Percentiles rank a stretch among this genome's conserved stretches.
Conservation (phyloP, 1,139 yeast species). For the Debaryomyces fabryi region DNA sequence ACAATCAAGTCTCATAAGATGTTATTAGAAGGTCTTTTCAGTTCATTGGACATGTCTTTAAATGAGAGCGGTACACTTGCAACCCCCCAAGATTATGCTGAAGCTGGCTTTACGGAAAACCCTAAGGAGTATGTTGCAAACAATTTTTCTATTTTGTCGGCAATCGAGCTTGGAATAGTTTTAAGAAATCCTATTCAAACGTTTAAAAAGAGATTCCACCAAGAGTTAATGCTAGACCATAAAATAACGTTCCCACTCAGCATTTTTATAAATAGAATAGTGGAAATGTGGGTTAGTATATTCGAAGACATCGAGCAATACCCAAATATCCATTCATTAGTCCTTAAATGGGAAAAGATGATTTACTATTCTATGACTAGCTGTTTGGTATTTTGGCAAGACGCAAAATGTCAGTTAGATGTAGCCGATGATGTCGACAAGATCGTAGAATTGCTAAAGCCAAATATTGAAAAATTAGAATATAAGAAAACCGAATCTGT, state of each 20-base stretch:
- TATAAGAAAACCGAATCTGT: conserved; percentile 29
- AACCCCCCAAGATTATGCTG: conserved; percentile 47
- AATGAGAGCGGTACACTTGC: conserved; percentile 51
- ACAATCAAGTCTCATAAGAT: conserved; percentile 44
- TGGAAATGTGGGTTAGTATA: conserved; percentile 42
- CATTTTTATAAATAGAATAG: conserved; percentile 38
- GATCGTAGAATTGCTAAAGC: conserved; percentile 43
- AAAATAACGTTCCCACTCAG: conserved; percentile 46
- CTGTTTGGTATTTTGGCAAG: conserved; percentile 69
- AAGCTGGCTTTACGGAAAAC: conserved; percentile 51
- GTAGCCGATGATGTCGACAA: conserved; percentile 51
- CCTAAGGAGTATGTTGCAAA: conserved; percentile 46
- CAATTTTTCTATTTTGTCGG: conserved; percentile 43
- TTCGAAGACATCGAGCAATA: conserved; percentile 37
- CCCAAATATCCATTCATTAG: conserved; percentile 45
- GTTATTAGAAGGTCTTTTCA: conserved; percentile 45
- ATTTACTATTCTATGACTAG: conserved; percentile 59
- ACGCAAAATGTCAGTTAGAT: conserved; percentile 56
- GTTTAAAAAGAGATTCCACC: conserved; percentile 59
- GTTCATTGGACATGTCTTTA: conserved; percentile 43
- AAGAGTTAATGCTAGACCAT: conserved; percentile 56
- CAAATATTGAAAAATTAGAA: conserved; percentile 37
- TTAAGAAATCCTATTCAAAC: conserved; percentile 58
- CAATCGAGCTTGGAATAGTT: conserved; percentile 56
- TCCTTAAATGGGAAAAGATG: conserved; percentile 59